These are phyloP conservation scores for Teunomyces lycoperdinae DNA, from an alignment of 805 yeast species.

Conservation along the genomic window DNA sequence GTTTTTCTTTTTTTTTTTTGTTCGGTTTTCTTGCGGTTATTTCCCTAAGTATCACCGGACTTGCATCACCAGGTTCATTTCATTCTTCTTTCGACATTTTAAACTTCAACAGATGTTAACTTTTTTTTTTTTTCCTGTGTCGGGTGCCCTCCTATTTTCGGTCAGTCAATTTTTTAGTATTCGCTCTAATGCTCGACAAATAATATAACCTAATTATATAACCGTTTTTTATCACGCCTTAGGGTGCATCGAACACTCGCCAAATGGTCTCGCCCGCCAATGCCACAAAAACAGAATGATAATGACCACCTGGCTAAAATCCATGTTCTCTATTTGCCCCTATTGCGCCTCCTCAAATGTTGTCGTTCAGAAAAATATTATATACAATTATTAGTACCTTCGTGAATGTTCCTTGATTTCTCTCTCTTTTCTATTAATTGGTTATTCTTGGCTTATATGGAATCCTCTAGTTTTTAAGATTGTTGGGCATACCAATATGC, in stretches of 20 bases:
- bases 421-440: no score
- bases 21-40: no score
- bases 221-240: not conserved
- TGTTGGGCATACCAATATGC: no score
- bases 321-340: no score
- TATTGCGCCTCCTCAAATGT: no score
- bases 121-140: not conserved
- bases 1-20: not conserved
- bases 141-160: not conserved
- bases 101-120: not conserved
- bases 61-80: not conserved
- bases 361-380: no score
- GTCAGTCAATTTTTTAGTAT: not conserved
- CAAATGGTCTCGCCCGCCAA: not conserved
- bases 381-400: no score
- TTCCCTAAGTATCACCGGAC: not conserved
- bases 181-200: not conserved
- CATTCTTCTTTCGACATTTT: not conserved
- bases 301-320: no score
- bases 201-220: not conserved
- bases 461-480: no score
- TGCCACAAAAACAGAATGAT: no score
- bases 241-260: not conserved
- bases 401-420: no score
- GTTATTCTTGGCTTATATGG: no score